Base-by-base conservation (phyloP, 371 early-diverging fungal genomes). In the Smittium mucronatum region DNA sequence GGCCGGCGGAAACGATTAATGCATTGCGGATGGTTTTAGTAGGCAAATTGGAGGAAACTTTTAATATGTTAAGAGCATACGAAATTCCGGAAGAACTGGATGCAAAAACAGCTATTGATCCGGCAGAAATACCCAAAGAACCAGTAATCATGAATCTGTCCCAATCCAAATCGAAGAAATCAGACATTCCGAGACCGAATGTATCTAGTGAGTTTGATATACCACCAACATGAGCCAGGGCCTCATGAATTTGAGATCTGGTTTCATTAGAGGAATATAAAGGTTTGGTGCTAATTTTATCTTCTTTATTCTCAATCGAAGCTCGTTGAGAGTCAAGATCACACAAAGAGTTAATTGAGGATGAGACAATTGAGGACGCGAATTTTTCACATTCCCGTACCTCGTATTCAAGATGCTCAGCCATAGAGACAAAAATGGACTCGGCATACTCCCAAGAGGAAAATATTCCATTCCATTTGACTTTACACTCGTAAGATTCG, bases 381-480 rank as follows among this genome's bases (percentile, higher is more conserved):
- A 83, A 81, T 33, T 82, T 73, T 74, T 92, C 93, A 68, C 86
- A 85, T 75, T 81, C 81, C 32, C 80, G 75, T 29, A 88, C 84
- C 47, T 86, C 85, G 63, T 85, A 81, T 64, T 85, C 79, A 57
- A 89, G 74, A 16, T 81, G 75, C 34, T 86, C 83, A 5, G 85
- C 82, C 84, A 89, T 86, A 64, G 86, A 80, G 67, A 86, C 83
- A 63, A 84, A 83, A 69, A 92, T 79, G 71, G 87, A 87, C 63
- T 88, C 84, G 25, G 94, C 92, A 75, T 93, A 95, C 70, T 87
- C 84, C 91, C 91, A 92, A 66, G 88, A 83, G 68, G 88, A 84
- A 30, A 91, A 73, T 64, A 93, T 73, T 30, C 96, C 94, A 26
- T 86, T 84, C 79, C 89, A 95, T 69, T 88, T 86, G 26, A 92